Evolutionary conservation across 169 alveolate genomes (phyloP).

Genomic region (Plasmodium falciparum): DNA sequence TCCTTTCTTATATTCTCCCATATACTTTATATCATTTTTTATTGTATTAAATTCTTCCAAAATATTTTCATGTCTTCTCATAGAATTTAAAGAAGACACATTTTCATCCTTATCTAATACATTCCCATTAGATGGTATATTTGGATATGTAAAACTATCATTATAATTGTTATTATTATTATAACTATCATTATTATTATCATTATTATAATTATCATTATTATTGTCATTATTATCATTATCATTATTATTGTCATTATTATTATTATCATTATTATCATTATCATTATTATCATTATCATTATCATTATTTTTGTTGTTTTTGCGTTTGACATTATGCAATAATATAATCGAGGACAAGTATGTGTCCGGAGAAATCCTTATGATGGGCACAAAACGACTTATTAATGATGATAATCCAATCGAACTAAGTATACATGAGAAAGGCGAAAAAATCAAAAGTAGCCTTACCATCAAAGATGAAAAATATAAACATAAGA

Average conservation of each 20-base stretch:
- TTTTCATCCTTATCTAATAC: not conserved
- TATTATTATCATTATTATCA: not conserved
- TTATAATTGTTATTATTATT: not conserved
- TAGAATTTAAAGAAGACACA: not conserved
- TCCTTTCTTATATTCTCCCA: not conserved
- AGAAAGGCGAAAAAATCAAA: constrained; percentile 91
- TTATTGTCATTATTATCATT: not conserved
- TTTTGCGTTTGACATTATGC: not conserved
- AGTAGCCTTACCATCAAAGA: constrained; percentile 98
- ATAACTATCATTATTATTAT: not conserved
- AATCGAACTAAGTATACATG: constrained; percentile 94
- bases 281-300: not conserved
- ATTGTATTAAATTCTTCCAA: not conserved
- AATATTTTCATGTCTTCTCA: not conserved
- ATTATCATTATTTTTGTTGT: not conserved
- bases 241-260: not conserved
- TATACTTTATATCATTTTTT: not conserved
- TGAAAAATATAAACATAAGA: constrained; percentile 76
- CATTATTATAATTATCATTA: not conserved
- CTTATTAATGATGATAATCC: constrained; percentile 92
- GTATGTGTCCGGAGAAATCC: constrained; percentile 8
- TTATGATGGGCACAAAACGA: constrained; percentile 52
- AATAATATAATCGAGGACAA: constrained; percentile 7
- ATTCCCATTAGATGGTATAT: too few relatives aligned
- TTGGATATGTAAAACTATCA: too few relatives aligned